phyloP scores from a whole-genome alignment of 768 basidiomycete species.

The Boletales sp. region DNA sequence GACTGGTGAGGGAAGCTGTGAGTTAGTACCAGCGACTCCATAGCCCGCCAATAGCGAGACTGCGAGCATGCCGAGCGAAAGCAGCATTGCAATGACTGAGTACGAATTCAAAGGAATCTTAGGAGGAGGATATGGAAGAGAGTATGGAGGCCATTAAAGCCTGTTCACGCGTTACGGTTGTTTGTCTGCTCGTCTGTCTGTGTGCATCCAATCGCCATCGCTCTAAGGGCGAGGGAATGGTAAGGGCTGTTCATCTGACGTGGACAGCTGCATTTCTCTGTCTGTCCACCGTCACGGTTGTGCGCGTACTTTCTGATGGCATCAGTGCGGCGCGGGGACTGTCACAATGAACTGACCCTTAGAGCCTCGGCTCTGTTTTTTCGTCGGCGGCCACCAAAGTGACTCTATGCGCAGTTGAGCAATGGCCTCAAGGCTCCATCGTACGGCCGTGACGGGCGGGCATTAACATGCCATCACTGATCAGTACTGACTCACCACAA shows the following conservation, averaged over 20 bases:
- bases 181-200: too few species aligned
- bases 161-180: too few species aligned
- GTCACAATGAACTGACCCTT: too few species aligned
- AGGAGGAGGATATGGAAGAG: neutral
- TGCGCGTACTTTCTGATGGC: too few species aligned
- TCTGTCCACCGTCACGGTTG: too few species aligned
- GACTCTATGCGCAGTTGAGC: neutral
- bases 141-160: slow-evolving; percentile 2
- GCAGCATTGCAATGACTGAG: slow-evolving; percentile 1
- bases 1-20: neutral
- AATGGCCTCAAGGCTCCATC: slow-evolving; percentile 11
- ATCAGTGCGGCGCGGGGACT: too few species aligned
- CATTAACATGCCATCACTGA: neutral
- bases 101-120: slow-evolving; percentile 4
- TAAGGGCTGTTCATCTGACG: too few species aligned
- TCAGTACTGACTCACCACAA: neutral
- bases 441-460: slow-evolving; percentile 1
- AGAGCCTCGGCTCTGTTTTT: slow-evolving; percentile 9
- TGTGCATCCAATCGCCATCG: too few species aligned
- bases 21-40: neutral
- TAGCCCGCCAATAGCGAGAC: slow-evolving; percentile 5
- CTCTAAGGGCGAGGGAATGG: too few species aligned
- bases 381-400: slow-evolving; percentile 2
- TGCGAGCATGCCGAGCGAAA: slow-evolving; percentile 6
- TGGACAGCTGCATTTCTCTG: too few species aligned